Evolutionary conservation across 805 yeast species (phyloP).

Genomic region (Torulaspora franciscae): DNA sequence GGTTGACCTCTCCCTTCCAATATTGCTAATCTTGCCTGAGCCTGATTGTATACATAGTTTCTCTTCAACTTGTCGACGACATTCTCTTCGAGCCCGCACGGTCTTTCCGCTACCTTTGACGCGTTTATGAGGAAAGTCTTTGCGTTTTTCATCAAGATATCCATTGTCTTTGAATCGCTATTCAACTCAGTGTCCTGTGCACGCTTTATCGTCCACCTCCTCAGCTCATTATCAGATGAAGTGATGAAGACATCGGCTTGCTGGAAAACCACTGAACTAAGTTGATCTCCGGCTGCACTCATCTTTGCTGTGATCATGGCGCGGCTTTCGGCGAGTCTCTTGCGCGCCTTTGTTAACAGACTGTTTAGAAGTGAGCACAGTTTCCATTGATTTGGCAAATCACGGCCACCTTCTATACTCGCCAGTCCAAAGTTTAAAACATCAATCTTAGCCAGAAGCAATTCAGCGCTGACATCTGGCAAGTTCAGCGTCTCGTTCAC

Average conservation of each 20-base stretch:
- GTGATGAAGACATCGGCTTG: slow-evolving; percentile 24
- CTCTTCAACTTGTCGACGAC: slow-evolving; percentile 30
- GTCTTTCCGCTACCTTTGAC: slow-evolving; percentile 21
- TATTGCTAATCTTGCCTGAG: slow-evolving; percentile 17
- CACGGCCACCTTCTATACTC: slow-evolving; percentile 7
- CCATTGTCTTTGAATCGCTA: slow-evolving; percentile 9
- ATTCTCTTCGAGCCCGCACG: slow-evolving; percentile 32
- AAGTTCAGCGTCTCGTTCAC: background rate
- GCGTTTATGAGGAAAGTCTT: slow-evolving; percentile 25
- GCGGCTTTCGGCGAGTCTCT: slow-evolving; percentile 14
- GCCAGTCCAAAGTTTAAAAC: slow-evolving; percentile 17
- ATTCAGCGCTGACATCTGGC: slow-evolving; percentile 7
- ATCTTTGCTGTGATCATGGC: slow-evolving; percentile 11
- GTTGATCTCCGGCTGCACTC: slow-evolving; percentile 15
- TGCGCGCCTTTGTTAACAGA: slow-evolving; percentile 15
- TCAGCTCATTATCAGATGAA: slow-evolving; percentile 28
- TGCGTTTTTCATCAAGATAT: slow-evolving; percentile 26
- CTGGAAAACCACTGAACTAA: slow-evolving; percentile 27
- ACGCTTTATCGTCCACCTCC: slow-evolving; percentile 20
- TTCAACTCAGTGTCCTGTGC: slow-evolving; percentile 1
- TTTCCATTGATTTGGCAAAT: slow-evolving; percentile 18
- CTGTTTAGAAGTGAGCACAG: slow-evolving; percentile 19
- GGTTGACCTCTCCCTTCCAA: slow-evolving; percentile 8
- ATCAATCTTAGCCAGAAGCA: slow-evolving; percentile 20
- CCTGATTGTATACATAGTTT: slow-evolving; percentile 28